Conservation (phyloP, 495 filamentous ascomycete species). For the Hypoxylon subgilvum region DNA sequence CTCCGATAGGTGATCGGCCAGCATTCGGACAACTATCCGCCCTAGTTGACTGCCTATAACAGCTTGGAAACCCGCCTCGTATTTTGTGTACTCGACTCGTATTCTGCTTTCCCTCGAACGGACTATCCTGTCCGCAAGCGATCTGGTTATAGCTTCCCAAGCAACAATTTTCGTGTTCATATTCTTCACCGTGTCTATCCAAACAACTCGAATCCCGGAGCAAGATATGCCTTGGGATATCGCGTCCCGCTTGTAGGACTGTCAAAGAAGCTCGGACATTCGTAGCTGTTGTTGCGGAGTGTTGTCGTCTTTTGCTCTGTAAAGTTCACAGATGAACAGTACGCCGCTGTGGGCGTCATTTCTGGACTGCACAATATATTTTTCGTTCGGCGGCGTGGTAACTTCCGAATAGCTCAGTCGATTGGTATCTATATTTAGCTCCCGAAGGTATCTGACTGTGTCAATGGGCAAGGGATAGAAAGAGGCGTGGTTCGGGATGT, state of each 20-base stretch:
- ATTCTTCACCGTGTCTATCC: not conserved
- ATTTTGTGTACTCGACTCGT: not conserved
- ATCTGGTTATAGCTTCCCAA: not conserved
- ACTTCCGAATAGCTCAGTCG: slow-evolving; percentile 1
- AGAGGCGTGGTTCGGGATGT: no score
- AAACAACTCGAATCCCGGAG: not conserved
- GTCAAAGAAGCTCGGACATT: not conserved
- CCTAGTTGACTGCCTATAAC: not conserved
- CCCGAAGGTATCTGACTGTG: not conserved
- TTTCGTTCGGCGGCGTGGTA: not conserved
- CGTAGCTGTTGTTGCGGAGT: not conserved
- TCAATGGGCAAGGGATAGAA: not conserved
- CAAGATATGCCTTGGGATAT: not conserved
- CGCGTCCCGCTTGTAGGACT: not conserved
- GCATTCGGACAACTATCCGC: no score
- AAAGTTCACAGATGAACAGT: not conserved
- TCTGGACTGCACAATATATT: not conserved
- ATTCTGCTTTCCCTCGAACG: not conserved
- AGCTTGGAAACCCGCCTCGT: not conserved
- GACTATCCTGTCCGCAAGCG: not conserved
- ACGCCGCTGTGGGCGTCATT: slow-evolving; percentile 1
- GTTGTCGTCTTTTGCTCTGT: not conserved
- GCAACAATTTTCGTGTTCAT: not conserved
- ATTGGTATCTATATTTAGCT: slow-evolving; percentile 2
- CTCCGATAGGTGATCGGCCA: no score